phyloP scores from a whole-genome alignment of 768 basidiomycete genomes.

The Tylopilus felleus region DNA sequence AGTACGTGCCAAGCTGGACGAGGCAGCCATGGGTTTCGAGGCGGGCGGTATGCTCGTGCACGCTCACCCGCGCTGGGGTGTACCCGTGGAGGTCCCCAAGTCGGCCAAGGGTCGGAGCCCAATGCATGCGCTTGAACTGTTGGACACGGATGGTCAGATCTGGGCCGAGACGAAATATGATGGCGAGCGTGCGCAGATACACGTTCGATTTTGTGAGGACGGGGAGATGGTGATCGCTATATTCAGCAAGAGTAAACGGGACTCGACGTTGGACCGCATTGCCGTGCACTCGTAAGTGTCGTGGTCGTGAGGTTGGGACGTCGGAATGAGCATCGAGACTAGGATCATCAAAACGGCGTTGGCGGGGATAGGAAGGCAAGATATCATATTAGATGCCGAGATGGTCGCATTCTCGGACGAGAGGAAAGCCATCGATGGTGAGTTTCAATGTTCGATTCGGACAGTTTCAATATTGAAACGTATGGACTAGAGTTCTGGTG shows the following conservation, averaged over 20 bases:
- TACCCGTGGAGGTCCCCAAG: constrained; percentile 77
- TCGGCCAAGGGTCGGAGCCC: constrained; percentile 70
- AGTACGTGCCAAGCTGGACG: constrained; percentile 55
- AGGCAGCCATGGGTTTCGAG: constrained; percentile 48
- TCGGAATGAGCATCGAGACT: constrained; percentile 6
- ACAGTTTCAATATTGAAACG: constrained; percentile 1
- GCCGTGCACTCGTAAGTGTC: constrained; percentile 51
- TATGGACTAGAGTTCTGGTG: constrained; percentile 67
- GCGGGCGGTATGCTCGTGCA: constrained; percentile 23
- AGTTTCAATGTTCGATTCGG: constrained; percentile 18
- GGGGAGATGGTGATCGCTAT: constrained; percentile 56
- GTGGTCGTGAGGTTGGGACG: not conserved
- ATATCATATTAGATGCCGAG: constrained; percentile 75
- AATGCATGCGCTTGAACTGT: constrained; percentile 47
- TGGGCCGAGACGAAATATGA: constrained; percentile 96
- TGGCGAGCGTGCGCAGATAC: constrained; percentile 92
- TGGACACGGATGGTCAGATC: constrained; percentile 33
- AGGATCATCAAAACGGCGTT: constrained; percentile 64
- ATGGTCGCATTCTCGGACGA: constrained; percentile 79
- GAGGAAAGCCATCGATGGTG: constrained; percentile 63
- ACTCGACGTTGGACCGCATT: constrained; percentile 74
- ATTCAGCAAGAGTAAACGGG: constrained; percentile 83
- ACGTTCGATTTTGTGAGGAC: constrained; percentile 52
- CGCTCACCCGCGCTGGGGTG: constrained; percentile 48
- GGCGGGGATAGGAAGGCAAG: constrained; percentile 37